Percentiles rank a stretch among this genome's conserved stretches.
phyloP scores from a whole-genome alignment of 1,139 yeast genomes.

The Yamadazyma kanchanaburiensis region DNA sequence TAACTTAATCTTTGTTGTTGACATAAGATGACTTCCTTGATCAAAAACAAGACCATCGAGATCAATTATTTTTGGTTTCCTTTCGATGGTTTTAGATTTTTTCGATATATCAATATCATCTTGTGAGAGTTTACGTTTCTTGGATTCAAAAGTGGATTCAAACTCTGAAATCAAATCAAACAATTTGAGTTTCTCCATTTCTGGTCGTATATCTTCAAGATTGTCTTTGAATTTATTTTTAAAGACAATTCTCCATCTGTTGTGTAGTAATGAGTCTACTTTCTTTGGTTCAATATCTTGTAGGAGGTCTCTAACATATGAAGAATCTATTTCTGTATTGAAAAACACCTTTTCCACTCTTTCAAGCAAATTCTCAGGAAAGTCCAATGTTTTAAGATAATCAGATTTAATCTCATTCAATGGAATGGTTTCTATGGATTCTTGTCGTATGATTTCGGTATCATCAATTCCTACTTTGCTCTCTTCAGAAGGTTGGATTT shows the following conservation, averaged over 20 bases:
- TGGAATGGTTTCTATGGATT: too few species aligned
- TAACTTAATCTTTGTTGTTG: conserved; percentile 62
- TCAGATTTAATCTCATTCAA: too few species aligned
- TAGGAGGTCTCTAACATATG: conserved; percentile 33
- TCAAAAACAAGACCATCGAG: conserved; percentile 63
- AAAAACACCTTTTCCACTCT: too few species aligned
- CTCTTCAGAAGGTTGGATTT: too few species aligned
- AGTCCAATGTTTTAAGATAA: too few species aligned
- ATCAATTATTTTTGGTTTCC: conserved; percentile 59
- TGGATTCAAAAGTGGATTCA: conserved; percentile 4
- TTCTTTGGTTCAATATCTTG: conserved; percentile 49
- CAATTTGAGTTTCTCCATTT: conserved; percentile 22
- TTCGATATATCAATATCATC: conserved; percentile 6
- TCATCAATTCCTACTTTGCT: too few species aligned
- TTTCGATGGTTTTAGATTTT: conserved; percentile 10
- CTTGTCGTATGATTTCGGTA: too few species aligned
- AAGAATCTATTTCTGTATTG: too few species aligned
- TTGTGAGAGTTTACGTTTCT: conserved; percentile 15
- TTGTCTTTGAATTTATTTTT: conserved; percentile 36
- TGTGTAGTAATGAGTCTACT: conserved; percentile 25
- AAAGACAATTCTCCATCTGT: conserved; percentile 40
- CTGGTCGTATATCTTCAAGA: conserved; percentile 22
- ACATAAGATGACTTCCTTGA: conserved; percentile 68
- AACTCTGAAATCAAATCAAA: conserved; percentile 26
- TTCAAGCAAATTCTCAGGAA: too few species aligned